Base-by-base conservation (phyloP, 495 filamentous ascomycete species). In the Oleoguttula mirabilis region DNA sequence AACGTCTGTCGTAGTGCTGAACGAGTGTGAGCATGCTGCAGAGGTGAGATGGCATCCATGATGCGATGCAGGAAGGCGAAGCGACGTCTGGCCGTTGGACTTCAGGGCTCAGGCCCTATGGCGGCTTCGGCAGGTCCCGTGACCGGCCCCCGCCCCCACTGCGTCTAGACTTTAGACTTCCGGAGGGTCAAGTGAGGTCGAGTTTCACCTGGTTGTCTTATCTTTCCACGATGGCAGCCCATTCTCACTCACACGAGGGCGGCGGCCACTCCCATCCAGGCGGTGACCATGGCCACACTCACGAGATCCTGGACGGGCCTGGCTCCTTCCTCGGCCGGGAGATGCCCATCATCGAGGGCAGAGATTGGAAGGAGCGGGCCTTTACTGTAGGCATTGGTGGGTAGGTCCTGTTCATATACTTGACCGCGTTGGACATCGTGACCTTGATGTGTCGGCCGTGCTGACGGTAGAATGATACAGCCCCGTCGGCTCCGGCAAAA, bases 311-410 rank as follows among this genome's bases (percentile, higher is more conserved):
- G 57, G 83, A 88, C 59, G 88, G 90, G 0, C 90, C 90, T 2
- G 90, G 90, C 31, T 88, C 82, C 42, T 96, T 79, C 62, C 60
- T 86, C 6, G 79, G 77, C 44, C 80, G 88, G n/a, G 90, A 96
- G 68, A 84, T 88, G 79, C 88, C 87, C 23, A 76, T 98, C 36
- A 72, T 86, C 47, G 80, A 93, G 48, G 85, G 84, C 19, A 71
- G 90, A 32, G 70, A 87, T 62, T 98, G 87, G 86, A 72, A 72
- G 30, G 87, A 94, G 50, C 70, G 90, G 21, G 88, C 88, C 16
- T 98, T 94, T 52, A 96, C 90, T 14, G 68, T 96, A 45, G 90
- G 90, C 19, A 96, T 96, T 59, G 90, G 90, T 63, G 90, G 90
- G 90, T 94, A 71, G 47, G 77, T 71, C 15, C 25, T 32, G 16